Conservation (phyloP, 352 stramenopile species). For the Phytophthora citricola region DNA sequence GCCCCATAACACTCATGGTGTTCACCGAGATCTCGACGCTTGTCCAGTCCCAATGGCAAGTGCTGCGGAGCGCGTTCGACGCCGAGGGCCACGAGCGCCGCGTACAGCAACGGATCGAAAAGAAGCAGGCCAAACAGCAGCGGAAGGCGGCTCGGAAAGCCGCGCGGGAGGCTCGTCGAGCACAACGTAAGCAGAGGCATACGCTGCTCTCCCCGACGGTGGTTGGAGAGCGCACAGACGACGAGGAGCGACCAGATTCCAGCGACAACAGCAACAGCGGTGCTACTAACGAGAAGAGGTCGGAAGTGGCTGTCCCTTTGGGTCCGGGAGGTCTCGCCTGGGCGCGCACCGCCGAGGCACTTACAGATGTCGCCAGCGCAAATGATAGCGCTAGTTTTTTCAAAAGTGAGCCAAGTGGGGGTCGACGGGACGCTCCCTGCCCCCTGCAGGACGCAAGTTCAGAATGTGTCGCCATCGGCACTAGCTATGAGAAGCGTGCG, state of each 20-base stretch:
- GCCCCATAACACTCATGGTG: slow-evolving; percentile 31
- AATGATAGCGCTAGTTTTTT: slow-evolving; percentile 24
- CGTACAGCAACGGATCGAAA: slow-evolving; percentile 35
- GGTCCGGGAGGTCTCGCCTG: slow-evolving; percentile 12
- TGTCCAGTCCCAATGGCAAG: slow-evolving; percentile 42
- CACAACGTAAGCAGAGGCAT: slow-evolving; percentile 29
- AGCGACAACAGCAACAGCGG: slow-evolving; percentile 10
- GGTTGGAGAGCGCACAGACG: slow-evolving; percentile 25
- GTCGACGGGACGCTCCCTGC: slow-evolving; percentile 7
- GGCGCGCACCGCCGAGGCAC: slow-evolving; percentile 25
- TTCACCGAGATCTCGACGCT: slow-evolving; percentile 46
- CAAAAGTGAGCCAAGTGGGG: slow-evolving; percentile 30
- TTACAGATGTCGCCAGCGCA: slow-evolving; percentile 21
- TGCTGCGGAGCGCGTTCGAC: slow-evolving; percentile 34
- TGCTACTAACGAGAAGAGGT: not conserved
- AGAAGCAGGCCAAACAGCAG: slow-evolving; percentile 49
- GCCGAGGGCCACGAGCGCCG: slow-evolving; percentile 27
- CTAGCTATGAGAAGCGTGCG: slow-evolving; percentile 3
- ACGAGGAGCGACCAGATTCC: slow-evolving; percentile 24
- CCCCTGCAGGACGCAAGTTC: slow-evolving; percentile 22
- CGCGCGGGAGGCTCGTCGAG: slow-evolving; percentile 35
- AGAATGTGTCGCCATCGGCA: slow-evolving; percentile 24
- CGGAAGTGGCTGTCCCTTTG: slow-evolving; percentile 10
- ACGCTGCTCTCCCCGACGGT: slow-evolving; percentile 25
- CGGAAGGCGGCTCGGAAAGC: slow-evolving; percentile 33